Base-by-base conservation (phyloP, 1,139 yeast species). In the Pichia sp. region DNA sequence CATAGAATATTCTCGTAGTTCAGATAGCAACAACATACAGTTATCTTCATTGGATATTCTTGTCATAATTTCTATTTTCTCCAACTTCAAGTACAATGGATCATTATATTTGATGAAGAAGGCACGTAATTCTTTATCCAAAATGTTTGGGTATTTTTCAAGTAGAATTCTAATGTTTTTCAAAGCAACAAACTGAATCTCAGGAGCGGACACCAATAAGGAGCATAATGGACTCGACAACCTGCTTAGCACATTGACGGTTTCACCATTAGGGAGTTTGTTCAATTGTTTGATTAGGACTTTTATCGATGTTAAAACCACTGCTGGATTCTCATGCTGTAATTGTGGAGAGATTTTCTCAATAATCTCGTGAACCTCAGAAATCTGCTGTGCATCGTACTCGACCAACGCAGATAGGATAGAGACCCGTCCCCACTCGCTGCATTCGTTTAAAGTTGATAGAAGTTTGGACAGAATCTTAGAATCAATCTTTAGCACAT, bases 391-490 rank as follows among this genome's bases (percentile, higher is more conserved):
- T 0, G 88, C 75, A 3, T 80, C 71, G 68, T 86, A 93, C 50
- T 87, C 92, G 8, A 90, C 78, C 61, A 95, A 73, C 1, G 97
- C 90, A 1, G 89, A 81, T 60, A 95, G 76, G 49, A 95, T 88
- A 2, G 97, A 84, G 61, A 93, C 87, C 66, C 99, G 81, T 6
- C 99, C 99, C 99, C 99, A 95, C 73, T 95, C 99, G 1, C 98
- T 92, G 72, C 98, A 93, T 72, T 95, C 99, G 70, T 92, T 92
- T 61, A 95, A 77, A 34, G 97, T 96, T 62, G 84, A 77, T 58
- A 95, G 75, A 58, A 93, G 78, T 67, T 80, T 85, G 61, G 81
- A 82, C 54, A 87, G 76, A 51, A 82, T 75, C 31, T 73, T 75
- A n/a, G 75, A 59, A 58, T 77, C 73, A 49, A 79, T 67, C 15